A percentile compares a stretch with the other conserved stretches of the same genome.
phyloP scores from a whole-genome alignment of 192 early-diverging fungal genomes.

The Podila verticillata region DNA sequence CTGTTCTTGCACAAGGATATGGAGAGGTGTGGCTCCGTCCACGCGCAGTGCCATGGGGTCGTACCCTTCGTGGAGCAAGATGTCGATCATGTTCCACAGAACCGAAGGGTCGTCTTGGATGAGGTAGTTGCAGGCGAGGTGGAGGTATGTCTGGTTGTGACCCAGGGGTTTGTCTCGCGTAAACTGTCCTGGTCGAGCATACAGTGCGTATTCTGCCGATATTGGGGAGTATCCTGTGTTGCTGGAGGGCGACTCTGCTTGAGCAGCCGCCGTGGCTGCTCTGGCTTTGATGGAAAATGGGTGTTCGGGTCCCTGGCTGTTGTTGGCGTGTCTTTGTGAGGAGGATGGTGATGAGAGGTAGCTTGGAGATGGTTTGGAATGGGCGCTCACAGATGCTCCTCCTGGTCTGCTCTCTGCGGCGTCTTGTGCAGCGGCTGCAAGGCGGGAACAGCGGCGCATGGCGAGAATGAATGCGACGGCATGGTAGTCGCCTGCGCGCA shows the following conservation, averaged over 20 bases:
- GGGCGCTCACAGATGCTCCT: background rate
- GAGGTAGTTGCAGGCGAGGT: slow-evolving; percentile 35
- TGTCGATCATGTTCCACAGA: slow-evolving; percentile 51
- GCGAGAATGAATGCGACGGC: slow-evolving; percentile 51
- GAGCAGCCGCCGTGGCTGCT: slow-evolving; percentile 12
- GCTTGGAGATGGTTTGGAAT: background rate
- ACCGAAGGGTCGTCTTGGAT: slow-evolving; percentile 35
- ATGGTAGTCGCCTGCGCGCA: slow-evolving; percentile 42
- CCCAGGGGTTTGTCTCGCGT: slow-evolving; percentile 33
- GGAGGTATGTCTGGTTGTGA: slow-evolving; percentile 48
- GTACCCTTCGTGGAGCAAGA: slow-evolving; percentile 42
- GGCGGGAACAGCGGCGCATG: slow-evolving; percentile 39
- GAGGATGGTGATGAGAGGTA: background rate
- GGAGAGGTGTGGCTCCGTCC: slow-evolving; percentile 40
- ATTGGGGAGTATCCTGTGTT: background rate
- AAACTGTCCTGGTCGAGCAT: slow-evolving; percentile 48
- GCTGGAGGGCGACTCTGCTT: background rate
- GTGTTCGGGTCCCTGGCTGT: slow-evolving; percentile 6
- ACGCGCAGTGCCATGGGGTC: slow-evolving; percentile 37
- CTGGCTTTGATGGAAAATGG: slow-evolving; percentile 25
- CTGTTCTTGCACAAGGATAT: slow-evolving; percentile 48
- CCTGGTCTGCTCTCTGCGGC: background rate
- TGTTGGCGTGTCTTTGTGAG: background rate
- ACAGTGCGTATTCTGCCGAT: slow-evolving; percentile 42
- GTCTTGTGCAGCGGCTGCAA: slow-evolving; percentile 1